Evolutionary conservation across 495 filamentous ascomycete species (phyloP).

Genomic region (Aspergillus sclerotiicarbonarius): DNA sequence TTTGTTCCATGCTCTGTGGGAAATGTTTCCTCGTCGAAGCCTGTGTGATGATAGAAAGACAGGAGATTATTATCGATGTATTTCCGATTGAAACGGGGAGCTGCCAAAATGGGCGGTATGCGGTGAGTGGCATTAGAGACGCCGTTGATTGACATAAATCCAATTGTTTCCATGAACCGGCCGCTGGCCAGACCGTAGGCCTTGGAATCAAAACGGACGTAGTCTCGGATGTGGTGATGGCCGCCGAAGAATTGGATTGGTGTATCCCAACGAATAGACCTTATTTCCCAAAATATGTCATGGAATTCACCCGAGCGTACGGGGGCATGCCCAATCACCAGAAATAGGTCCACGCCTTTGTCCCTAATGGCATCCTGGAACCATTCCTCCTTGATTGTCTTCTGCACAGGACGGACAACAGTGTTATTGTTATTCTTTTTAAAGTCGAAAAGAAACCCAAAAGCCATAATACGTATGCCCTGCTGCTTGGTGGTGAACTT

Average conservation of each 20-base stretch:
- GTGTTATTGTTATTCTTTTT: conserved; percentile 86
- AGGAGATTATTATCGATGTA: conserved; percentile 96
- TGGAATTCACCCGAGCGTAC: conserved; percentile 76
- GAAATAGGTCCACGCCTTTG: conserved; percentile 76
- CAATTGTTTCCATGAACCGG: conserved; percentile 98
- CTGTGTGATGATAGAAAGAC: conserved; percentile 80
- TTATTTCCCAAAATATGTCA: conserved; percentile 73
- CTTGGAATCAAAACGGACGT: conserved; percentile 72
- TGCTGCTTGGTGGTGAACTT: conserved; percentile 90
- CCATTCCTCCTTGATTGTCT: conserved; percentile 81
- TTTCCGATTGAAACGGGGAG: conserved; percentile 63
- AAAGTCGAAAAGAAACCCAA: conserved; percentile 96
- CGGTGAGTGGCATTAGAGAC: conserved; percentile 44
- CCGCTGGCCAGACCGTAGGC: conserved; percentile 84
- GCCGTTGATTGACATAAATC: conserved; percentile 85
- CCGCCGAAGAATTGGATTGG: conserved; percentile 95
- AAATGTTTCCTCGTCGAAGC: conserved; percentile 67
- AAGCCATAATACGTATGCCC: conserved; percentile 76
- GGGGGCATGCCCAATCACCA: conserved; percentile 85
- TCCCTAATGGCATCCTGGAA: conserved; percentile 84
- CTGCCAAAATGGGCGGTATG: conserved; percentile 31
- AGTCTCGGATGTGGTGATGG: conserved; percentile 88
- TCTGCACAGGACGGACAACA: conserved; percentile 70
- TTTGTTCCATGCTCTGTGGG: conserved; percentile 73
- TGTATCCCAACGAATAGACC: conserved; percentile 69